These are phyloP conservation scores for Beauveria sp. DNA, from an alignment of 2,329 filamentous ascomycete species.

Conservation along the genomic window DNA sequence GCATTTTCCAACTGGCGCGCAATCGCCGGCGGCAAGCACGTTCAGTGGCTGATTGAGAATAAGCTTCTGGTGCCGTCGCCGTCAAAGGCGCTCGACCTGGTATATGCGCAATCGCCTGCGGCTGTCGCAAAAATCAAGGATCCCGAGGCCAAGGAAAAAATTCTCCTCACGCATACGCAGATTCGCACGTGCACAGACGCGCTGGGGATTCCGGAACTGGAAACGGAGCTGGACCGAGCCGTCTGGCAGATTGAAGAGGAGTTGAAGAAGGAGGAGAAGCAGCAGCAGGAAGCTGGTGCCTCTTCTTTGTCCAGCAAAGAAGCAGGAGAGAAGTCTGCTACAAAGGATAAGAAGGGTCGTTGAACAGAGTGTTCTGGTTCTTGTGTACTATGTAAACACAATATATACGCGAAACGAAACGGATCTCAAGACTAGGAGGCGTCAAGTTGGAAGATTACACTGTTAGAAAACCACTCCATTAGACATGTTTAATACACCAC, in stretches of 20 bases:
- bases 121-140: conserved; percentile 14
- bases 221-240: conserved; percentile 66
- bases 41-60: conserved; percentile 73
- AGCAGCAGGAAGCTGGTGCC: conserved; percentile 17
- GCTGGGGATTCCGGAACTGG: conserved; percentile 61
- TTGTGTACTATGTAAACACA: conserved; percentile 7
- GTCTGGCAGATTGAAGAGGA: conserved; percentile 62
- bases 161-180: conserved; percentile 43
- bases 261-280: conserved; percentile 32
- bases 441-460: neutral
- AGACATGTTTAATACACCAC: neutral
- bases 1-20: conserved; percentile 91
- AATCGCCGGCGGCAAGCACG: conserved; percentile 72
- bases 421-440: neutral
- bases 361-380: conserved; percentile 3
- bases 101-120: conserved; percentile 47
- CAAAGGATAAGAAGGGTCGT: conserved; percentile 15
- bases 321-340: neutral
- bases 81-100: conserved; percentile 61
- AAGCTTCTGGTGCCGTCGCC: conserved; percentile 60
- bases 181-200: conserved; percentile 52
- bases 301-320: neutral
- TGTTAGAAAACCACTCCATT: neutral
- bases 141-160: conserved; percentile 23
- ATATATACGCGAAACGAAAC: conserved; percentile 13